Conservation (phyloP, 2,329 filamentous ascomycete genomes). For the Didymella pomorum region DNA sequence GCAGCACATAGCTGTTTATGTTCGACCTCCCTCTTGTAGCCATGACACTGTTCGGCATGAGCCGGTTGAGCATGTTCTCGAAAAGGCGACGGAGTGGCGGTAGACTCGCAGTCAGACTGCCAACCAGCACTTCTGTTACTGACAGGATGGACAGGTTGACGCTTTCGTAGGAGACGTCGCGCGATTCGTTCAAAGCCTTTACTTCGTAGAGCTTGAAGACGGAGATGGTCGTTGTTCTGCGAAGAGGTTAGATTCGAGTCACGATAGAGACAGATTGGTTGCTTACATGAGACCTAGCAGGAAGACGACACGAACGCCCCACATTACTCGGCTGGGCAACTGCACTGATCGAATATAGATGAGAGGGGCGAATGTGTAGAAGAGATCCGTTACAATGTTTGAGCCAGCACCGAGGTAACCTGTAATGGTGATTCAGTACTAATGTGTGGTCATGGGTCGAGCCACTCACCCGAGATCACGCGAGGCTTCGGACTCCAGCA, state of each 20-base stretch:
- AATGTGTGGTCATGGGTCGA: too few species aligned
- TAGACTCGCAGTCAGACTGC: slow-evolving; percentile 19
- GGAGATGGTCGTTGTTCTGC: slow-evolving; percentile 21
- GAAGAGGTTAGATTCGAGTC: neutral
- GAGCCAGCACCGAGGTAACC: slow-evolving; percentile 12
- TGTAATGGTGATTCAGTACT: neutral
- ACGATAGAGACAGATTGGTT: neutral
- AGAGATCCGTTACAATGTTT: slow-evolving; percentile 19
- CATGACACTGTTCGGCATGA: slow-evolving; percentile 13
- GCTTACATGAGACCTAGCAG: slow-evolving; percentile 19
- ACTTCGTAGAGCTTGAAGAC: slow-evolving; percentile 23
- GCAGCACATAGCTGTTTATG: slow-evolving; percentile 4
- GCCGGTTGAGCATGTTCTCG: slow-evolving; percentile 12
- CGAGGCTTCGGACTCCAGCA: slow-evolving; percentile 16
- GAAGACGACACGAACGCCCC: slow-evolving; percentile 22
- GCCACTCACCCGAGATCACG: slow-evolving; percentile 6
- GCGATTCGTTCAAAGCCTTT: slow-evolving; percentile 7
- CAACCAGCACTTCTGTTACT: slow-evolving; percentile 18
- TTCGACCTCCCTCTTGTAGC: neutral
- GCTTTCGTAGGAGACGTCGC: slow-evolving; percentile 11
- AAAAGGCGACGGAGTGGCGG: slow-evolving; percentile 22
- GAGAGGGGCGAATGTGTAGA: slow-evolving; percentile 20
- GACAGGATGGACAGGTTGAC: slow-evolving; percentile 17
- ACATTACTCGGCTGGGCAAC: slow-evolving; percentile 9
- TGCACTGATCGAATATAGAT: slow-evolving; percentile 17